A percentile compares a stretch with the other conserved stretches of the same genome.
phyloP scores from a whole-genome alignment of 768 basidiomycete genomes.

The Tylopilus rubrobrunneus region DNA sequence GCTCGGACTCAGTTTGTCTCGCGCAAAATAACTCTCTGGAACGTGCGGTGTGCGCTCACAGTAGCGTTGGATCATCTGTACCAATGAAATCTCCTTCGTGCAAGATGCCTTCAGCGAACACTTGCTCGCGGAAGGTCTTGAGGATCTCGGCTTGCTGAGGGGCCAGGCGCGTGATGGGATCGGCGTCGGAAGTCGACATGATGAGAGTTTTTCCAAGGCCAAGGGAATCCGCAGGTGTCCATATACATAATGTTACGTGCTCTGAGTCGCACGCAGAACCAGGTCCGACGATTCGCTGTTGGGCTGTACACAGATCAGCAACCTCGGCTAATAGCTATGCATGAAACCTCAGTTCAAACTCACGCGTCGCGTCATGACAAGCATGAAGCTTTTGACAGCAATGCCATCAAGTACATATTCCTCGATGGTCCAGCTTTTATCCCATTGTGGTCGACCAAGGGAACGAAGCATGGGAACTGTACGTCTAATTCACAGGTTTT shows the following conservation, averaged over 20 bases:
- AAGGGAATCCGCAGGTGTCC: not conserved
- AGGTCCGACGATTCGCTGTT: not conserved
- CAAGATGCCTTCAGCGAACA: conserved; percentile 51
- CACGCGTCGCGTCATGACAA: too few relatives aligned
- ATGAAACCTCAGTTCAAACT: too few relatives aligned
- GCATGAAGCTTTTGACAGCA: too few relatives aligned
- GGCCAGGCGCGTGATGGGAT: conserved; percentile 10
- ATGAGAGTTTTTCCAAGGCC: not conserved
- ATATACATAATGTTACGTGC: not conserved
- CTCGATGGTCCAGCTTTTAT: too few relatives aligned
- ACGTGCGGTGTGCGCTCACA: conserved; percentile 39
- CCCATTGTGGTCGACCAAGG: not conserved
- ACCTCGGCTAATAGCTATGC: not conserved
- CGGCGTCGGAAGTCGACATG: conserved; percentile 12
- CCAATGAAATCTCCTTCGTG: conserved; percentile 61
- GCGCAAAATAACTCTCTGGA: not conserved
- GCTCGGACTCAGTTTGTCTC: conserved; percentile 4
- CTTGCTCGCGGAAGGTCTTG: conserved; percentile 46
- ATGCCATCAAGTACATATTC: not conserved
- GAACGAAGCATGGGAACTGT: not conserved
- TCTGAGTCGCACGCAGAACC: not conserved
- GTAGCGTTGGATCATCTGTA: conserved; percentile 53
- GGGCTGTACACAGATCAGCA: not conserved
- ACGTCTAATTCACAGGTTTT: not conserved
- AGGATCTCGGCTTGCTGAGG: conserved; percentile 38